A percentile compares a stretch with the other conserved stretches of the same genome.
Evolutionary conservation across 179 eudicot genomes (phyloP).

Genomic region (Beta corolliflora): DNA sequence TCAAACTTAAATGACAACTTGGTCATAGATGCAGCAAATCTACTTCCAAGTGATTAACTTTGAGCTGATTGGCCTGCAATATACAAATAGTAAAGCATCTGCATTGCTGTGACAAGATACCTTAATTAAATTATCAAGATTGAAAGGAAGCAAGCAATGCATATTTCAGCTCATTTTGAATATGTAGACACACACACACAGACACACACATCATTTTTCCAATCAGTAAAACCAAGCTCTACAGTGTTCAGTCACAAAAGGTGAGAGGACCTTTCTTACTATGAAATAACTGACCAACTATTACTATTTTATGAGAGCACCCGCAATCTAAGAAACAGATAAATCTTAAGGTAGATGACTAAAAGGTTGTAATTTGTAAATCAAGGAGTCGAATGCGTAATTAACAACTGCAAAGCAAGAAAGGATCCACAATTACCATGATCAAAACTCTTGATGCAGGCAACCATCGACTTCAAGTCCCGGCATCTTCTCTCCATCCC

Average conservation of each 20-base stretch:
- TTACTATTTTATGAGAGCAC: not conserved
- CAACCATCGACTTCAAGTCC: slow-evolving; percentile 44
- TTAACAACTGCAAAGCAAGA: not conserved
- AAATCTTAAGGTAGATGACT: not conserved
- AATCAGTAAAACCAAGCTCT: not conserved
- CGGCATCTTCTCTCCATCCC: slow-evolving; percentile 38
- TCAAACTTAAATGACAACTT: not conserved
- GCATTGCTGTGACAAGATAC: slow-evolving; percentile 3
- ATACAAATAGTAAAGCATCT: not conserved
- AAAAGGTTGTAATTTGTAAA: not conserved
- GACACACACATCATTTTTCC: not conserved
- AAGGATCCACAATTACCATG: slow-evolving; percentile 40
- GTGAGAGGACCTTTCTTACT: not conserved
- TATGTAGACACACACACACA: too few relatives aligned
- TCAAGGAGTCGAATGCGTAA: slow-evolving; percentile 10
- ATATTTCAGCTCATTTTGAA: not conserved
- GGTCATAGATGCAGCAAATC: too few relatives aligned
- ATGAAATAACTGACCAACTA: not conserved
- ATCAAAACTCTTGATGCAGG: slow-evolving; percentile 53
- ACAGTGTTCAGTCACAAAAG: not conserved
- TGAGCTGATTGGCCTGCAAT: not conserved
- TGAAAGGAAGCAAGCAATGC: not conserved
- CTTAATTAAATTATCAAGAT: not conserved
- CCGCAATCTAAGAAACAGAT: not conserved
- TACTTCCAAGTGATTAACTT: not conserved